Conservation (phyloP, 371 early-diverging fungal species). For the Mortierella sp. region DNA sequence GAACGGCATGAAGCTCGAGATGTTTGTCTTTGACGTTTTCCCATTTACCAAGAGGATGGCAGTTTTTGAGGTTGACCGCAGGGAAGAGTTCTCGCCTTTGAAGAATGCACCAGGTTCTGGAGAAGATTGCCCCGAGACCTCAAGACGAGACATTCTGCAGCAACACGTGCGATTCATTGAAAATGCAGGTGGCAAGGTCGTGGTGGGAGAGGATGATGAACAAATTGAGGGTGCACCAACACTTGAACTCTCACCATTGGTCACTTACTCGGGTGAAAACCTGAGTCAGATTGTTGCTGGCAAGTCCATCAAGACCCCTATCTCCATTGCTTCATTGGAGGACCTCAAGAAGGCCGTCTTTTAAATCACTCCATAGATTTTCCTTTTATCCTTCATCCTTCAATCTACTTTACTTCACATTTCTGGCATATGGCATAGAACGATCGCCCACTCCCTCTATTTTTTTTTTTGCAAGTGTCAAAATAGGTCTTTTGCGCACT, state of each 20-base stretch:
- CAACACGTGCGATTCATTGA: conserved; percentile 89
- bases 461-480: too few relatives aligned
- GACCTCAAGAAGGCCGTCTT: conserved; percentile 42
- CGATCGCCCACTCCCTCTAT: neutral
- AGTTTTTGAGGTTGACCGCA: conserved; percentile 91
- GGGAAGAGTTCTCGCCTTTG: conserved; percentile 97
- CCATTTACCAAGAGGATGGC: conserved; percentile 89
- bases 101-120: conserved; percentile 96
- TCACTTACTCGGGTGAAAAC: conserved; percentile 96
- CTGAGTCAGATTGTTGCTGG: conserved; percentile 62
- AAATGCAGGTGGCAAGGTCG: conserved; percentile 87
- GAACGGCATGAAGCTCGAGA: conserved; percentile 98
- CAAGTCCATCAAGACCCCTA: conserved; percentile 50
- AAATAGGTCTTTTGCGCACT: too few relatives aligned
- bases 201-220: conserved; percentile 65
- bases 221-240: conserved; percentile 58
- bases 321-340: conserved; percentile 29
- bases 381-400: neutral
- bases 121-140: conserved; percentile 94
- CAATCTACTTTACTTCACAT: too few relatives aligned
- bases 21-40: conserved; percentile 90
- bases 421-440: neutral
- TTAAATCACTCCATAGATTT: conserved; percentile 32
- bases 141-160: conserved; percentile 86
- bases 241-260: conserved; percentile 91